Base-by-base conservation (phyloP, 2,329 filamentous ascomycete species). In the Cercospora janseana region DNA sequence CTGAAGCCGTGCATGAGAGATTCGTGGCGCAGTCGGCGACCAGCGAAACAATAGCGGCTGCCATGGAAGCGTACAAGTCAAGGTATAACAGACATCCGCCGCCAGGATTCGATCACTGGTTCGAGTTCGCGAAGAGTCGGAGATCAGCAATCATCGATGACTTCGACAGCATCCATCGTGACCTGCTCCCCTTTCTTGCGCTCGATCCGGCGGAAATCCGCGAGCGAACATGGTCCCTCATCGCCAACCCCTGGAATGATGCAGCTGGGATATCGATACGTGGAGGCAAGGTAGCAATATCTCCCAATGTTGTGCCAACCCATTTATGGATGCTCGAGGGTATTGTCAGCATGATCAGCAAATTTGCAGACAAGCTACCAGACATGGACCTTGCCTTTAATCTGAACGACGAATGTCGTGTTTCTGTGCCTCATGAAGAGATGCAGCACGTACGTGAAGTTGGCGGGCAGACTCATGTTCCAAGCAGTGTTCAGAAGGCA, bases 341-440 rank as follows among this genome's bases (percentile, higher is more conserved):
- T 18, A 70, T 78, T 1, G 68, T 73, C 1, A 60, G 69, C 5
- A 79, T 83, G 70, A 78, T 83, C 24, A 69, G 72, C 27, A 70
- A 73, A 1, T 81, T 83, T 56, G 70, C 72, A 1, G 62, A 78
- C 48, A 71, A 74, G 56, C 70, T 83, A 23, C 81, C 81, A 0
- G 80, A 83, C 52, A 83, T 84, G 80, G 80, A 83, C 59, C 63
- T 84, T 28, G 79, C 77, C 0, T 77, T 83, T 66, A 83, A 83
- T 53, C 61, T 83, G n/a, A 80, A 82, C 52, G 79, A 83, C 55
- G 79, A 82, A 58, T 74, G 74, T 38, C 74, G 80, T 8, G 75
- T 83, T 8, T 75, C 76, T 21, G 73, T 82, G 2, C 79, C 79
- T 0, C 77, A 72, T 64, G 68, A 71, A 29, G 66, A 67, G 3